A percentile compares a stretch with the other conserved stretches of the same genome.
phyloP scores from a whole-genome alignment of 2,329 filamentous ascomycete genomes.

The Neonectria neomacrospora region DNA sequence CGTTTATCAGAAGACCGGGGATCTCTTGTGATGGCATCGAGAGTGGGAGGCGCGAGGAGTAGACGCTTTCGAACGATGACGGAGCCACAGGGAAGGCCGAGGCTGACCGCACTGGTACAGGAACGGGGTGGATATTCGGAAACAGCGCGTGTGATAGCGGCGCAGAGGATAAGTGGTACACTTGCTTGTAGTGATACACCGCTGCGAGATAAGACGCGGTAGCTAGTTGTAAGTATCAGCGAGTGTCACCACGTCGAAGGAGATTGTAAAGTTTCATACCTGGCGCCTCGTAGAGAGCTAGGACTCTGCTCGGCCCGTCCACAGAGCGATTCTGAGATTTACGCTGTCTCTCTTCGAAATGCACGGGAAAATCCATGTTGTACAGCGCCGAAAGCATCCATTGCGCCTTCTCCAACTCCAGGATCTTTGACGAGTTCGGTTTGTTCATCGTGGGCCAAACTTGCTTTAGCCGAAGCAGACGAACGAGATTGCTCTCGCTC shows the following conservation, averaged over 20 bases:
- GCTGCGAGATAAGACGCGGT: slow-evolving; percentile 62
- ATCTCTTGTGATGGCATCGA: slow-evolving; percentile 68
- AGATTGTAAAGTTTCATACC: slow-evolving; percentile 48
- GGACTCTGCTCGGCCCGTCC: slow-evolving; percentile 45
- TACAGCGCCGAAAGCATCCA: slow-evolving; percentile 71
- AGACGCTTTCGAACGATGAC: slow-evolving; percentile 59
- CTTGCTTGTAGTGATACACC: slow-evolving; percentile 51
- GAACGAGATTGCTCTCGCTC: slow-evolving; percentile 45
- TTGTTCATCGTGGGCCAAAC: slow-evolving; percentile 32
- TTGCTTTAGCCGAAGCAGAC: slow-evolving; percentile 65
- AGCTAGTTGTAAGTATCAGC: slow-evolving; percentile 46
- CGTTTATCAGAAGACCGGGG: slow-evolving; percentile 64
- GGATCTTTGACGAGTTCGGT: slow-evolving; percentile 18
- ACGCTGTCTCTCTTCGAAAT: neutral
- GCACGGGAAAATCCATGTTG: slow-evolving; percentile 52
- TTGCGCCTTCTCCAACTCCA: slow-evolving; percentile 64
- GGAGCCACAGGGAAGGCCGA: slow-evolving; percentile 53
- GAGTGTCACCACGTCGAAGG: neutral
- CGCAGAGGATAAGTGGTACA: slow-evolving; percentile 59
- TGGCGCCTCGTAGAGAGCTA: slow-evolving; percentile 64
- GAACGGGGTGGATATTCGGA: slow-evolving; percentile 54
- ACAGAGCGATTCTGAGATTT: slow-evolving; percentile 25
- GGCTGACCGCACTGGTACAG: slow-evolving; percentile 52
- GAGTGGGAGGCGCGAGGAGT: slow-evolving; percentile 53
- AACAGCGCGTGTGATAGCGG: slow-evolving; percentile 53